phyloP scores from a whole-genome alignment of 2,329 filamentous ascomycete genomes.

The Diaporthe velutina region DNA sequence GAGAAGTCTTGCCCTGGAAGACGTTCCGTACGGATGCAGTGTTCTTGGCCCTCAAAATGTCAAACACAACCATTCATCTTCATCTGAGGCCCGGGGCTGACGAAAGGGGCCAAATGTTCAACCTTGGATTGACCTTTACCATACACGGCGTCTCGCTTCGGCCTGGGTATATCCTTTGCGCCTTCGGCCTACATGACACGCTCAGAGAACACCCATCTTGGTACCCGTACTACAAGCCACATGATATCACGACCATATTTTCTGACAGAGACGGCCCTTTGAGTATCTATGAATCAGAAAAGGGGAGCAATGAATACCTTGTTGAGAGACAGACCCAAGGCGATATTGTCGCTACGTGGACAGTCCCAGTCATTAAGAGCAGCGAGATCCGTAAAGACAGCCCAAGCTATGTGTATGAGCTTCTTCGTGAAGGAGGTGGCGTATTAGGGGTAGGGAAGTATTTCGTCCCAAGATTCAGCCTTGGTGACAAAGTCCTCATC shows the following conservation, averaged over 20 bases:
- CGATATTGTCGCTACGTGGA: neutral
- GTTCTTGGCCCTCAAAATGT: slow-evolving; percentile 2
- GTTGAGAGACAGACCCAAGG: neutral
- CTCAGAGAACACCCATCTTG: neutral
- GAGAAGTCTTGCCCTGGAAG: neutral
- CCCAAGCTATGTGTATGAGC: neutral
- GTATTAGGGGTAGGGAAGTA: slow-evolving; percentile 1
- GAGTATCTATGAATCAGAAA: neutral
- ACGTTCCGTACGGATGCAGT: neutral
- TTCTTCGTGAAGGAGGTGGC: slow-evolving; percentile 25
- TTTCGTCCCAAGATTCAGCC: slow-evolving; percentile 28
- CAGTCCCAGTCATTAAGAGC: neutral
- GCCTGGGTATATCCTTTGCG: slow-evolving; percentile 3
- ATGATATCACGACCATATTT: neutral
- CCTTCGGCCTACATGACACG: neutral
- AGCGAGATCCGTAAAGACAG: neutral
- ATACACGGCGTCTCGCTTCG: neutral
- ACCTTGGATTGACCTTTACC: neutral
- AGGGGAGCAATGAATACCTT: neutral
- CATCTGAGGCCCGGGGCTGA: slow-evolving; percentile 3
- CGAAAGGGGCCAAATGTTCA: neutral
- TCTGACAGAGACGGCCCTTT: neutral
- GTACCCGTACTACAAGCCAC: neutral
- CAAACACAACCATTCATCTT: neutral
- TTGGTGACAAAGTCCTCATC: neutral